phyloP scores from a whole-genome alignment of 164 flowering plant species.

The Berberis vulgaris region DNA sequence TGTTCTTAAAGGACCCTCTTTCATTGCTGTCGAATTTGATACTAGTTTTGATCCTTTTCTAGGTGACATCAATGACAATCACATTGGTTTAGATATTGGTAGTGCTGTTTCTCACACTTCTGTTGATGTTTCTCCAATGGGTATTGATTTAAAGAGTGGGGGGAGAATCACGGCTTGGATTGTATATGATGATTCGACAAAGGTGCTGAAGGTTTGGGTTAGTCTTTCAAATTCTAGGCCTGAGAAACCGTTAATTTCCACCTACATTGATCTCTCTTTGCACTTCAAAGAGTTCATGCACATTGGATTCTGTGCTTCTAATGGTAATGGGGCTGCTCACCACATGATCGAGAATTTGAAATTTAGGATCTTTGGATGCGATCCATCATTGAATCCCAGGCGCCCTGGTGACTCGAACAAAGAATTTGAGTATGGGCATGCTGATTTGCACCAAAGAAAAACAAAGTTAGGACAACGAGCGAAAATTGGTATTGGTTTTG shows the following conservation, averaged over 20 bases:
- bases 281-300: slow-evolving; percentile 51
- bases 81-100: slow-evolving; percentile 48
- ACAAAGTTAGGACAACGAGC: slow-evolving; percentile 1
- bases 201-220: slow-evolving; percentile 41
- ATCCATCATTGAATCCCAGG: not conserved
- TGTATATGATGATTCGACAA: slow-evolving; percentile 35
- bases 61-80: slow-evolving; percentile 54
- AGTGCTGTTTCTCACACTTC: slow-evolving; percentile 33
- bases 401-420: slow-evolving; percentile 4
- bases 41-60: slow-evolving; percentile 36
- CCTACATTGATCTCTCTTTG: slow-evolving; percentile 39
- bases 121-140: slow-evolving; percentile 30
- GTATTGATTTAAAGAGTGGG: slow-evolving; percentile 49
- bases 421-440: not conserved
- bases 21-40: slow-evolving; percentile 66
- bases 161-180: slow-evolving; percentile 44
- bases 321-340: slow-evolving; percentile 39
- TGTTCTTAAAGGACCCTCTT: slow-evolving; percentile 20
- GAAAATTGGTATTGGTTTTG: slow-evolving; percentile 25
- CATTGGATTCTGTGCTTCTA: slow-evolving; percentile 75
- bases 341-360: slow-evolving; percentile 43
- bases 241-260: slow-evolving; percentile 32
- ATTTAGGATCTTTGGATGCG: slow-evolving; percentile 29
- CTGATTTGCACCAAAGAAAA: not conserved
- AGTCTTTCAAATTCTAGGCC: slow-evolving; percentile 33